These are phyloP conservation scores for Cercospora janseana DNA, from an alignment of 2,329 filamentous ascomycete species.

Conservation along the genomic window DNA sequence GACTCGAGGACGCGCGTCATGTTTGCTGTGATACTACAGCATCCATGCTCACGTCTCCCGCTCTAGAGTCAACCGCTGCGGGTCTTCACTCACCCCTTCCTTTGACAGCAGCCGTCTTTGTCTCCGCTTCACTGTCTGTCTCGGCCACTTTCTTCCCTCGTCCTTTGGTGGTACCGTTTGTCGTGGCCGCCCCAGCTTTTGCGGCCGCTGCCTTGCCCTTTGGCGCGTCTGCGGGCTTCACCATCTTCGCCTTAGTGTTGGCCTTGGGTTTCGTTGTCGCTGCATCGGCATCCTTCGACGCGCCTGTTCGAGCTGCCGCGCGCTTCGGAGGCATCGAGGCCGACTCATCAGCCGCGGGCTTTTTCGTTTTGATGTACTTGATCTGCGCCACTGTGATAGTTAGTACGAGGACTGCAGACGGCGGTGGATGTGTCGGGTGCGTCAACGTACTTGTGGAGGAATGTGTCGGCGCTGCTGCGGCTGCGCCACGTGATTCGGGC, in stretches of 20 bases:
- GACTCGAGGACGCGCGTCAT: slow-evolving; percentile 12
- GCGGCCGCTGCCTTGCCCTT: slow-evolving; percentile 29
- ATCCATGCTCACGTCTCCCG: not conserved
- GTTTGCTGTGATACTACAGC: slow-evolving; percentile 14
- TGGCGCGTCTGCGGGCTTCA: slow-evolving; percentile 21
- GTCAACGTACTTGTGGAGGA: slow-evolving; percentile 16
- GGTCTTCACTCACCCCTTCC: slow-evolving; percentile 22
- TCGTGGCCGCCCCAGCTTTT: slow-evolving; percentile 29
- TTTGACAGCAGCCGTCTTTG: slow-evolving; percentile 24
- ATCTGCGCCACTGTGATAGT: slow-evolving; percentile 30
- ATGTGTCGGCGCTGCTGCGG: slow-evolving; percentile 12
- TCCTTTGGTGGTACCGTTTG: slow-evolving; percentile 30
- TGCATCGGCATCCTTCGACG: slow-evolving; percentile 19
- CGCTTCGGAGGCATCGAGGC: slow-evolving; percentile 27
- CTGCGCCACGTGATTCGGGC: slow-evolving; percentile 10
- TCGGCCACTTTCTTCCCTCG: slow-evolving; percentile 21
- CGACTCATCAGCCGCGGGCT: slow-evolving; percentile 20
- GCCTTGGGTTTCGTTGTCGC: slow-evolving; percentile 26
- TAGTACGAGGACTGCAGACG: not conserved
- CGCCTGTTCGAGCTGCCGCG: slow-evolving; percentile 19
- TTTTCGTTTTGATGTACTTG: slow-evolving; percentile 34
- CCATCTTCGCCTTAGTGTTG: slow-evolving; percentile 35
- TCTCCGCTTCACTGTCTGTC: slow-evolving; percentile 19
- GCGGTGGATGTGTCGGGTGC: not conserved
- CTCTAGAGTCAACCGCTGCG: not conserved